A percentile compares a stretch with the other conserved stretches of the same genome.
These are phyloP conservation scores for Globisporangium orthogonon DNA, from an alignment of 352 stramenopile species.

Conservation along the genomic window DNA sequence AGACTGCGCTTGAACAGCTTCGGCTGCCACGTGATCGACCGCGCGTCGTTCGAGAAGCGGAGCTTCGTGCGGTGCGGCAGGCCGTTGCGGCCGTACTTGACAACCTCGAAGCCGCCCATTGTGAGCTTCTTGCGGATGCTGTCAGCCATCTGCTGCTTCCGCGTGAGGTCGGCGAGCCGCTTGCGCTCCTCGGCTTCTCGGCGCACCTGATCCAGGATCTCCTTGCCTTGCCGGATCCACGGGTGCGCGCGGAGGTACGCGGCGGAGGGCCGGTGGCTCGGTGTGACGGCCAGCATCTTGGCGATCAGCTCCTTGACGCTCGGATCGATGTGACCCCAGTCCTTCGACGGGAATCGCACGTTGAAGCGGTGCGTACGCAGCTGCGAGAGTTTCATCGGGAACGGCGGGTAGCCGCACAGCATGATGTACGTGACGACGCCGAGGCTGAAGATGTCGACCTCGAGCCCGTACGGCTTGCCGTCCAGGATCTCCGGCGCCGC, in stretches of 20 bases:
- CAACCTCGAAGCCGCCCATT: constrained; percentile 58
- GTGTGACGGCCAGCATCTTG: constrained; percentile 72
- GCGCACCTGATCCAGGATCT: constrained; percentile 36
- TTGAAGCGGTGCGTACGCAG: constrained; percentile 78
- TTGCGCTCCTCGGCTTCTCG: constrained; percentile 38
- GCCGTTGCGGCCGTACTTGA: constrained; percentile 81
- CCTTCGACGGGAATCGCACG: constrained; percentile 75
- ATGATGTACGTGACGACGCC: constrained; percentile 88
- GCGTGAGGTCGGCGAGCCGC: constrained; percentile 40
- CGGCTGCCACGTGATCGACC: constrained; percentile 67
- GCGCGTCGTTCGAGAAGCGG: constrained; percentile 57
- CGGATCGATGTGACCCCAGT: constrained; percentile 56
- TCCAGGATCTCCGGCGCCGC: constrained; percentile 81
- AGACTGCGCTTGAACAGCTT: constrained; percentile 71
- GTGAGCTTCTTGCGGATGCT: constrained; percentile 63
- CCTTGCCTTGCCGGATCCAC: constrained; percentile 54
- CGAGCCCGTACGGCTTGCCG: constrained; percentile 70
- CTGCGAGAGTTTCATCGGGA: constrained; percentile 85
- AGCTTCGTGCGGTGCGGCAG: constrained; percentile 73
- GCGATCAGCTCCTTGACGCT: constrained; percentile 73
- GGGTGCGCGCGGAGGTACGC: constrained; percentile 45
- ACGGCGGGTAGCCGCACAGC: constrained; percentile 82
- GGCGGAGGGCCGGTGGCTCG: constrained; percentile 52
- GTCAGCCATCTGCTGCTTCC: constrained; percentile 56
- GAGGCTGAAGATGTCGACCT: constrained; percentile 87